These are phyloP conservation scores for Volvox carteri DNA, from an alignment of 163 green algal genomes.

Conservation along the genomic window DNA sequence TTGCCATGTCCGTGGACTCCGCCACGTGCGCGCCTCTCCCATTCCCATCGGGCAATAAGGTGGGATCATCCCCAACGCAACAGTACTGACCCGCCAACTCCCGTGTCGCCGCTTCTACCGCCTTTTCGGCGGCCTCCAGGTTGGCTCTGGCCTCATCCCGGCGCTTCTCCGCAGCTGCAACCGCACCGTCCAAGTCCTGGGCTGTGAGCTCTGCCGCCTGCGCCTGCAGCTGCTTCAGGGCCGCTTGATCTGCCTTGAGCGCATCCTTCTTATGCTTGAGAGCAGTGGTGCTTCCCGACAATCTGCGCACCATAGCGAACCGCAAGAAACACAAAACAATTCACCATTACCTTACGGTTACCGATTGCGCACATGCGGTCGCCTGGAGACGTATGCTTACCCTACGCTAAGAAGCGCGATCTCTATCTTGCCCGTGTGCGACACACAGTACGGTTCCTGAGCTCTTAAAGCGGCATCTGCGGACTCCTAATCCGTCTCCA, in stretches of 20 bases:
- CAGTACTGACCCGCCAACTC: conserved; percentile 80
- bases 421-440: no score
- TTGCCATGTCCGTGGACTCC: no score
- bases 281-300: conserved; percentile 86
- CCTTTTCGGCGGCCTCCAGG: conserved; percentile 66
- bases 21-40: no score
- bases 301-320: conserved; percentile 59
- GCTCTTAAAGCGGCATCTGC: no score
- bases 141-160: conserved; percentile 65
- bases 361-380: no score
- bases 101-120: conserved; percentile 79
- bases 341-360: no score
- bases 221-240: conserved; percentile 66
- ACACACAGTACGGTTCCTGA: no score
- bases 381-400: no score
- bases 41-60: no score
- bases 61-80: no score
- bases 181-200: conserved; percentile 59
- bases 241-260: conserved; percentile 73
- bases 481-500: neutral
- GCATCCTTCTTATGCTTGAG: conserved; percentile 85
- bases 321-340: no score
- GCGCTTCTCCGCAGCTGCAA: conserved; percentile 57
- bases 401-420: no score
- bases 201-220: conserved; percentile 60